Evolutionary conservation across 1,284 basidiomycete species (phyloP).

Genomic region (Sporisorium exsertum): DNA sequence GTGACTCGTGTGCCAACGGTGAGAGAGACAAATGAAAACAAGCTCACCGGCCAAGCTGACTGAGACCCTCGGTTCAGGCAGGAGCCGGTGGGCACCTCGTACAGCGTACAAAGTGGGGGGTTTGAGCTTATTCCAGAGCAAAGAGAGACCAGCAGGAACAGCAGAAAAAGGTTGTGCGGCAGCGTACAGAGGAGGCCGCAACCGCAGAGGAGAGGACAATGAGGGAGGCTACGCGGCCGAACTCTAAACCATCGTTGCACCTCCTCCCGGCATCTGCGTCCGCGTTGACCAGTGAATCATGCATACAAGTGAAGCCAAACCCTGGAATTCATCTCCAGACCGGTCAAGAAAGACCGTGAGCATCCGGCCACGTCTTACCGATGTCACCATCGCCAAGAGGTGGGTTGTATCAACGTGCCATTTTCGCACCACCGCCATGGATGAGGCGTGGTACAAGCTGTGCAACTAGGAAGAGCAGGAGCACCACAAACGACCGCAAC

Average conservation of each 20-base stretch:
- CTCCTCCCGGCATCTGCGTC: constrained; percentile 22
- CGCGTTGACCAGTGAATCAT: constrained; percentile 14
- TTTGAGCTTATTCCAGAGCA: neutral
- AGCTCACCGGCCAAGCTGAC: constrained; percentile 18
- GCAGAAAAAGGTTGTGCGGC: constrained; percentile 22
- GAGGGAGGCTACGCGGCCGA: too few species aligned
- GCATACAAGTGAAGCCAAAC: constrained; percentile 19
- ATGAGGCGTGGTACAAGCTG: neutral
- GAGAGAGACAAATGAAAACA: neutral
- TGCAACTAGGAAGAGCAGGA: neutral
- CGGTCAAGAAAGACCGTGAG: neutral
- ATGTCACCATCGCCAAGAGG: neutral
- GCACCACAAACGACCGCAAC: neutral
- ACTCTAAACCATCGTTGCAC: neutral
- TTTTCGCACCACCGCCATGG: neutral
- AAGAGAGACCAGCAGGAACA: neutral
- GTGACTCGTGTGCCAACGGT: too few species aligned
- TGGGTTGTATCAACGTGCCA: constrained; percentile 1
- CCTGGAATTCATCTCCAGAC: constrained; percentile 17
- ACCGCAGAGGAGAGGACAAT: neutral
- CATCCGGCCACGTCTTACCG: constrained; percentile 8
- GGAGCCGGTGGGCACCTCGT: constrained; percentile 18
- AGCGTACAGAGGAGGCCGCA: neutral
- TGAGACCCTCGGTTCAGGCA: constrained; percentile 7
- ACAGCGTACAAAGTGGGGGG: neutral